A percentile compares a stretch with the other conserved stretches of the same genome.
These are phyloP conservation scores for Quercus phellos DNA, from an alignment of 331 rosid genomes.

Conservation along the genomic window DNA sequence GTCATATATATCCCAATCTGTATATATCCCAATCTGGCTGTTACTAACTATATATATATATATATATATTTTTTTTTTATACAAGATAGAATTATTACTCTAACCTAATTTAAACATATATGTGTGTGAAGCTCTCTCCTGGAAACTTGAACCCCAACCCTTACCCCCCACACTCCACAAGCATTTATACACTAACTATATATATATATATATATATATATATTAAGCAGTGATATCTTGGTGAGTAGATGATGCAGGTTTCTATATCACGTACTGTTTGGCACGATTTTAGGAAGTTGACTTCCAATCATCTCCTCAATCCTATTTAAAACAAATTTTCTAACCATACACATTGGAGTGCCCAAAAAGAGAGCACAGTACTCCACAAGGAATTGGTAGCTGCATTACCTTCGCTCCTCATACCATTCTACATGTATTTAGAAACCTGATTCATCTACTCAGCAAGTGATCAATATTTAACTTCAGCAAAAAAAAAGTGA, in stretches of 20 bases:
- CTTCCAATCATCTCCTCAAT: background rate
- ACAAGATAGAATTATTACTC: too few species aligned
- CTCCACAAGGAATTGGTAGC: background rate
- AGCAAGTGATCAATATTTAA: background rate
- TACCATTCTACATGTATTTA: background rate
- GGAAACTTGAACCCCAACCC: too few species aligned
- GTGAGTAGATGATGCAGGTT: too few species aligned
- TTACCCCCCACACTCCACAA: too few species aligned
- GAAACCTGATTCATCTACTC: background rate
- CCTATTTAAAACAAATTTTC: background rate
- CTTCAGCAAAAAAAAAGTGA: too few species aligned
- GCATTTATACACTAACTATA: background rate
- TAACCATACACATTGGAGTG: background rate
- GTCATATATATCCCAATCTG: too few species aligned
- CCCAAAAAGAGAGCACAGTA: background rate
- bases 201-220: background rate
- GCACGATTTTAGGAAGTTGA: background rate
- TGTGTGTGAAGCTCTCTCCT: too few species aligned
- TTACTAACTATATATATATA: background rate
- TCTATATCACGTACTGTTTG: too few species aligned
- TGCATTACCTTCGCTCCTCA: background rate
- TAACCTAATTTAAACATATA: too few species aligned
- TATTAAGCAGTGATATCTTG: too few species aligned
- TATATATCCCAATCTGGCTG: too few species aligned
- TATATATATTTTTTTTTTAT: background rate